Percentiles rank a stretch among this genome's conserved stretches.
phyloP scores from a whole-genome alignment of 306 rosid genomes.

The Vicia faba region DNA sequence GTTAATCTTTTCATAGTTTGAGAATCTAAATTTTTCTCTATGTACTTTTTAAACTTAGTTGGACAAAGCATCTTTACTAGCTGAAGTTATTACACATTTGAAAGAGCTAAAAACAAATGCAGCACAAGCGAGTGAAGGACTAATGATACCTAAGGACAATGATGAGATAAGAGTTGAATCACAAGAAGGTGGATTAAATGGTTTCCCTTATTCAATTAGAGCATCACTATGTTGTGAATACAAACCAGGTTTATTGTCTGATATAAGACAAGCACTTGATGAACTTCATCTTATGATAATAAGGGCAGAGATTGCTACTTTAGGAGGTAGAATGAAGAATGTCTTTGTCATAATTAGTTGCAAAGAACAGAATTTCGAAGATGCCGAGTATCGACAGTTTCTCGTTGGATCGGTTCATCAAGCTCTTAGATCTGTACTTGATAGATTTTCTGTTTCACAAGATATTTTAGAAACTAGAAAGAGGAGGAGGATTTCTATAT shows the following conservation, averaged over 20 bases:
- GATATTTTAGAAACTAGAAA: constrained; percentile 51
- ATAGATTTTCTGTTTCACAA: constrained; percentile 59
- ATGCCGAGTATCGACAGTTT: constrained; percentile 45
- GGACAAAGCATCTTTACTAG: constrained; percentile 62
- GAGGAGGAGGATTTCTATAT: constrained; percentile 56
- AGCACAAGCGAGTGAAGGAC: constrained; percentile 56
- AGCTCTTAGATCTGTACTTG: constrained; percentile 61
- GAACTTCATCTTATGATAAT: constrained; percentile 60
- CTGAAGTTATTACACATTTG: constrained; percentile 46
- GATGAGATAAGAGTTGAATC: constrained; percentile 74
- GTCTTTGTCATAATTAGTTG: constrained; percentile 61
- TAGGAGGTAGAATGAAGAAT: constrained; percentile 72
- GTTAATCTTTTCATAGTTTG: constrained; percentile 16
- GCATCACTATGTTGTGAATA: constrained; percentile 70
- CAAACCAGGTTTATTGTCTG: constrained; percentile 53
- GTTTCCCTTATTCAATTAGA: constrained; percentile 55
- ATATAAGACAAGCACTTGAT: constrained; percentile 62
- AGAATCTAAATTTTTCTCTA: constrained; percentile 19
- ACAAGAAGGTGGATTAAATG: constrained; percentile 51
- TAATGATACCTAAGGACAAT: constrained; percentile 56
- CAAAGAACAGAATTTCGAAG: constrained; percentile 46
- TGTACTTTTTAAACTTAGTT: constrained; percentile 44
- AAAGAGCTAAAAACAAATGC: constrained; percentile 53
- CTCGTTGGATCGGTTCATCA: constrained; percentile 58
- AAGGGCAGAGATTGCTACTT: constrained; percentile 66